Evolutionary conservation across 1,284 basidiomycete species (phyloP).

Genomic region (Fomitopsis betulina): DNA sequence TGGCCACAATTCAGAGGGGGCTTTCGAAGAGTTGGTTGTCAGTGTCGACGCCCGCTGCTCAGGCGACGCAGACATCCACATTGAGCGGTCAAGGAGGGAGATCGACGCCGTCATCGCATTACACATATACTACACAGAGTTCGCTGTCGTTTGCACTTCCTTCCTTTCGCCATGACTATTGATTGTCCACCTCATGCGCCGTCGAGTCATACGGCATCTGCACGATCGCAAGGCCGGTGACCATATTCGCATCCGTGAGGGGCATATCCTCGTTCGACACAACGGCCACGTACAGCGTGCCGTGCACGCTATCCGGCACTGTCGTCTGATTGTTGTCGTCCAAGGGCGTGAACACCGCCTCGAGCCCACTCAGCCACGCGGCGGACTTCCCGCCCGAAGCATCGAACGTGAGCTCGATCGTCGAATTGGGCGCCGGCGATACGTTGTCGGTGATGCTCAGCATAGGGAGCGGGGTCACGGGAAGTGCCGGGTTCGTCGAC

Average conservation of each 20-base stretch:
- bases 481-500: conserved; percentile 28
- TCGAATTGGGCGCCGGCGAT: conserved; percentile 20
- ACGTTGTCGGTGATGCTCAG: conserved; percentile 24
- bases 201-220: conserved; percentile 20
- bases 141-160: too few species aligned
- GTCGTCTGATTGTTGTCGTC: conserved; percentile 24
- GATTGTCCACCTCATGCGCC: too few species aligned
- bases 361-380: conserved; percentile 36
- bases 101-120: too few species aligned
- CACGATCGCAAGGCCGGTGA: conserved; percentile 28
- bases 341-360: conserved; percentile 30
- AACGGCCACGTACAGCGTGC: conserved; percentile 29
- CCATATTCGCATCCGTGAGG: conserved; percentile 19
- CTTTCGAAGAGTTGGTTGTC: too few species aligned
- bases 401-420: conserved; percentile 23
- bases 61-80: too few species aligned
- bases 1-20: too few species aligned
- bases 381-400: conserved; percentile 26
- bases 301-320: conserved; percentile 26
- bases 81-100: too few species aligned
- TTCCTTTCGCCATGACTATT: too few species aligned
- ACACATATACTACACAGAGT: too few species aligned
- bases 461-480: conserved; percentile 36
- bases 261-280: conserved; percentile 22
- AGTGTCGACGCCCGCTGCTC: too few species aligned